A percentile compares a stretch with the other conserved stretches of the same genome.
Evolutionary conservation across 176 grass and related monocot genomes (phyloP).

Genomic region (Calamus simplicifolius): DNA sequence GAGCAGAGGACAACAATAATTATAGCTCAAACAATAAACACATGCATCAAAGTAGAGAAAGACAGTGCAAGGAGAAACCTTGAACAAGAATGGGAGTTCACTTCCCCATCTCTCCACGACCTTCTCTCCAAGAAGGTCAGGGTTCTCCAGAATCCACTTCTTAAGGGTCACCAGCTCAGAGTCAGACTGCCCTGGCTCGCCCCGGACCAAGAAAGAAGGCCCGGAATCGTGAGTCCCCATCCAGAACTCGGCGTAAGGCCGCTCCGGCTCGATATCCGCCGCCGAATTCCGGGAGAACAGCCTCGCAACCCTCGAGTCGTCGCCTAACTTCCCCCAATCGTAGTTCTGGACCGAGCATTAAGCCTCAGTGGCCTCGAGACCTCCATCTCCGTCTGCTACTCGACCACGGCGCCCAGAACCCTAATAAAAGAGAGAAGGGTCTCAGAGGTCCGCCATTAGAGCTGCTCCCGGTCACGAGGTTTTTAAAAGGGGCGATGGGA

Average conservation of each 20-base stretch:
- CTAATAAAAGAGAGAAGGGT: background rate
- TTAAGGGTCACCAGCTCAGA: slow-evolving; percentile 22
- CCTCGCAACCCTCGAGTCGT: slow-evolving; percentile 44
- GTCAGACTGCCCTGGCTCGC: background rate
- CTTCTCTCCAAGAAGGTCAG: slow-evolving; percentile 43
- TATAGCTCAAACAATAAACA: no score
- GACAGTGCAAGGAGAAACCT: slow-evolving; percentile 28
- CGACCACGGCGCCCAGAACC: background rate
- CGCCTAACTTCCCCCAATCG: slow-evolving; percentile 61
- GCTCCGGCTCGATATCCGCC: slow-evolving; percentile 11
- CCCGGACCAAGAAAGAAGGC: slow-evolving; percentile 41
- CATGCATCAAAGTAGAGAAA: background rate
- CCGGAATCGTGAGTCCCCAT: slow-evolving; percentile 79
- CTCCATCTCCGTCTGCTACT: slow-evolving; percentile 8
- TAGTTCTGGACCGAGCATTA: slow-evolving; percentile 68
- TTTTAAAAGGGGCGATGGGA: slow-evolving; percentile 12
- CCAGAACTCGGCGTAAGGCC: slow-evolving; percentile 89
- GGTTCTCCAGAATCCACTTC: slow-evolving; percentile 58
- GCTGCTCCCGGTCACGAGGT: background rate
- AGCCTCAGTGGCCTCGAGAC: slow-evolving; percentile 22
- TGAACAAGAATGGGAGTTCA: slow-evolving; percentile 91
- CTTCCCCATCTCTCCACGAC: slow-evolving; percentile 47
- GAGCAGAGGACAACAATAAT: background rate
- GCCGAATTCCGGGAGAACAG: slow-evolving; percentile 34
- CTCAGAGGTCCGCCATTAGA: slow-evolving; percentile 6